Evolutionary conservation across 768 basidiomycete genomes (phyloP), one percentile per base, ranked within the genome.

Genomic region (Rhizopogon rudus): DNA sequence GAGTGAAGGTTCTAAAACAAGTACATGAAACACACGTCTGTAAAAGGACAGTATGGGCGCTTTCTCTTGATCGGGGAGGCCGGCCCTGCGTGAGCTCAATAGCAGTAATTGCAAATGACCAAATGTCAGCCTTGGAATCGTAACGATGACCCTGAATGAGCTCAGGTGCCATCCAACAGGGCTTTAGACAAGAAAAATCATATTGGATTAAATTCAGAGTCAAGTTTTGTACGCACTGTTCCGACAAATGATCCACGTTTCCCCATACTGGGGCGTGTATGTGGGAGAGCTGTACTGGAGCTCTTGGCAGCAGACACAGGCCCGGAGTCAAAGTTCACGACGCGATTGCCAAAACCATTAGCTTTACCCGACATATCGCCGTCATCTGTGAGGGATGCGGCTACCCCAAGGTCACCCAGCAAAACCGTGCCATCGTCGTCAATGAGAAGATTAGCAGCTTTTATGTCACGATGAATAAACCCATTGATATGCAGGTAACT

Each of bases 141-240:
- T 95, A 96, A 53, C 83, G 81, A 60, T 81, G 81, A 49, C 93
- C 89, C 61, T 88, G 81, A 45, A 98, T 90, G 22, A 97, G 80
- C 63, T 98, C 95, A 2, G 95, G 95, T 0, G 95, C 92, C 94
- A 97, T 98, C 92, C 92, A 97, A 67, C 90, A 92, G 1, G 95
- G 95, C 83, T 86, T 46, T 31, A 29, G 17, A 16, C 22, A 6
- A 22, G 8, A 49, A 22, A 33, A 33, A 33, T 13, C 17, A 54
- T 28, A 31, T 49, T 43, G 46, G 16, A 17, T 10, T 37, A 13
- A 37, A 37, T 13, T 33, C 44, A 59, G 49, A 53, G 3, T 40
- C 37, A 49, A 58, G 44, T 4, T 31, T 45, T 28, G 20, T 10
- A 70, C 83, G 50, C 55, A 88, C 87, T 25, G 94, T 97, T 48